Conservation (phyloP, 805 yeast genomes). For the Candida nonsorbophila region DNA sequence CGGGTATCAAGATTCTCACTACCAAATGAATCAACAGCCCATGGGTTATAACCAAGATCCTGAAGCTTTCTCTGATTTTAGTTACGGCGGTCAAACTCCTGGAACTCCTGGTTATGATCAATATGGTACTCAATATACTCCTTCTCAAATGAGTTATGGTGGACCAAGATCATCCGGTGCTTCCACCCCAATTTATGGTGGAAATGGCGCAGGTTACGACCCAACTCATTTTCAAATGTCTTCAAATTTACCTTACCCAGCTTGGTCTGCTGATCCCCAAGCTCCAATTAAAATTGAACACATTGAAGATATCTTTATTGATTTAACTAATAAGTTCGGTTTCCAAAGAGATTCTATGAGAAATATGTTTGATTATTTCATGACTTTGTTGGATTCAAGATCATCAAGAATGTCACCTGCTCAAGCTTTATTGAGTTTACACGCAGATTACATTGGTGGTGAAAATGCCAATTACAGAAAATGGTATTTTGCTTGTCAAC, state of each 20-base stretch:
- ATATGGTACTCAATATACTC: conserved; percentile 69
- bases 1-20: conserved; percentile 40
- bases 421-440: conserved; percentile 75
- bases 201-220: conserved; percentile 52
- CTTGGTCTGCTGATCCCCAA: conserved; percentile 96
- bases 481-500: conserved; percentile 87
- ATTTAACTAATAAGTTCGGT: conserved; percentile 77
- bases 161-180: conserved; percentile 81
- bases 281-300: conserved; percentile 80
- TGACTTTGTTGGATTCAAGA: conserved; percentile 79
- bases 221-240: conserved; percentile 62
- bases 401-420: conserved; percentile 87
- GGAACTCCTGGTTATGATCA: conserved; percentile 69
- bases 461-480: conserved; percentile 79
- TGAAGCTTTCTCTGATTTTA: conserved; percentile 64
- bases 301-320: conserved; percentile 82
- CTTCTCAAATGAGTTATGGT: conserved; percentile 83
- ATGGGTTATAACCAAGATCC: conserved; percentile 42
- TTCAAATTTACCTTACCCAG: conserved; percentile 94
- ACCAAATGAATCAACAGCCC: conserved; percentile 34
- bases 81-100: conserved; percentile 45
- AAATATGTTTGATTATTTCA: conserved; percentile 83
- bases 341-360: conserved; percentile 92
- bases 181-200: conserved; percentile 88
- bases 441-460: conserved; percentile 87